Evolutionary conservation across 495 filamentous ascomycete genomes (phyloP), one percentile per base, ranked within the genome.

Genomic region (Podospora anserina): DNA sequence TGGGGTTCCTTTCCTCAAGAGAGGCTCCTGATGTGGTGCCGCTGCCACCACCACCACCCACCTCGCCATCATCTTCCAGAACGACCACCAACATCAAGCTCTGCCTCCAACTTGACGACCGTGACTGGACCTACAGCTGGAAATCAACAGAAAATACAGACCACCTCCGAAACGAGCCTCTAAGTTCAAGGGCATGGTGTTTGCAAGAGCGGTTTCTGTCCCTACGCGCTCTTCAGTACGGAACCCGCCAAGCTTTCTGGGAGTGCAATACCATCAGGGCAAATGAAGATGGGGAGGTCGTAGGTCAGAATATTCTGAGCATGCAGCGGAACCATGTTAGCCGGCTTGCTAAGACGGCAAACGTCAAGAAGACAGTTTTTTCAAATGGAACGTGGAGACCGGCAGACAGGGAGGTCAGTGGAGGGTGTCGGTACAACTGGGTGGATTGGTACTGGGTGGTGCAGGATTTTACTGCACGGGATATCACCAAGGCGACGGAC

Each of bases 121-220:
- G 7, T 32, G 30, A 32, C 7, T 32, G 30, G 30, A 32, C 30
- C 4, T 7, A 32, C 30, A 32, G 30, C 30, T 32, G 30, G 30
- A 32, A 32, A 7, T 32, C 30, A 32, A 32, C 30, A 32, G 20
- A 11, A 7, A 39, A 49, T 5, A 30, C 30, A 15, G 66, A 68
- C 19, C 26, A 61, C 39, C 61, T 74, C 4, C 16, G 19, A 18
- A 16, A 15, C 18, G 71, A 76, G 44, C 77, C 78, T 19, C 64
- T 79, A 4, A 75, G 71, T 61, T 57, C 63, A n/a, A 70, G 78
- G 3, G 78, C 74, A 0, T 81, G 78, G 78, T 78, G 72, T 61
- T 69, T 81, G 0, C 78, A 81, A 61, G 78, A 81, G 68, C 73
- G 76, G 18, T 34, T 68, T 13, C 70, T 81, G 4, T 67, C 77